These are phyloP conservation scores for Xylaria sp. DNA, from an alignment of 2,329 filamentous ascomycete species.

Conservation along the genomic window DNA sequence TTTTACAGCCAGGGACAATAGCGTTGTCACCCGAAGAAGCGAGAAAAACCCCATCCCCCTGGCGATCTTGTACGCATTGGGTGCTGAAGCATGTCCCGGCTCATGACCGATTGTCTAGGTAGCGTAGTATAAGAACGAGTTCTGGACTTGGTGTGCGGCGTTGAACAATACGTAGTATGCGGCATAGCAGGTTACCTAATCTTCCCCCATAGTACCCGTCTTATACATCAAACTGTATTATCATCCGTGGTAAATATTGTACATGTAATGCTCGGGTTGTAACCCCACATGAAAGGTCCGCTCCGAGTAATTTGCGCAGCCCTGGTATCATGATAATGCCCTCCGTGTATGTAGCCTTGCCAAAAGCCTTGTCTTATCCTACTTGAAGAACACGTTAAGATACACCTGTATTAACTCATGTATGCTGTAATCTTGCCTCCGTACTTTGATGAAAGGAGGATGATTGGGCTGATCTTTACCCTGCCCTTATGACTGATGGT, in stretches of 20 bases:
- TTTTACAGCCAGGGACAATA: slow-evolving; percentile 20
- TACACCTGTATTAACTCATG: neutral
- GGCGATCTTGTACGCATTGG: slow-evolving; percentile 33
- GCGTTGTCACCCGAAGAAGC: slow-evolving; percentile 15
- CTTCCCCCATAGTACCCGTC: slow-evolving; percentile 4
- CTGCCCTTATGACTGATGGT: slow-evolving; percentile 18
- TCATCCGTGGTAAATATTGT: neutral
- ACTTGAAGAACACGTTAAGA: neutral
- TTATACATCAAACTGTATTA: neutral
- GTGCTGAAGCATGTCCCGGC: slow-evolving; percentile 16
- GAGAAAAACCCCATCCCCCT: slow-evolving; percentile 18
- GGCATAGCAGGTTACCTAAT: neutral
- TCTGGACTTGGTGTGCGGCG: slow-evolving; percentile 4
- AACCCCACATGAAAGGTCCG: slow-evolving; percentile 11
- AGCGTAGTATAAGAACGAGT: neutral
- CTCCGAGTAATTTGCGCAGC: slow-evolving; percentile 11
- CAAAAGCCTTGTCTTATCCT: slow-evolving; percentile 28
- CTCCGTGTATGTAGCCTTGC: slow-evolving; percentile 23
- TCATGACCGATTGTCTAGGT: slow-evolving; percentile 9
- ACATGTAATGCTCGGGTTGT: too few species aligned
- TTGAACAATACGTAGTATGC: neutral
- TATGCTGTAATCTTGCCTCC: neutral
- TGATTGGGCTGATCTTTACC: neutral
- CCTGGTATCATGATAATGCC: neutral
- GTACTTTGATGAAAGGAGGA: neutral